Conservation (phyloP, 192 early-diverging fungal species). For the Podila epicladia region DNA sequence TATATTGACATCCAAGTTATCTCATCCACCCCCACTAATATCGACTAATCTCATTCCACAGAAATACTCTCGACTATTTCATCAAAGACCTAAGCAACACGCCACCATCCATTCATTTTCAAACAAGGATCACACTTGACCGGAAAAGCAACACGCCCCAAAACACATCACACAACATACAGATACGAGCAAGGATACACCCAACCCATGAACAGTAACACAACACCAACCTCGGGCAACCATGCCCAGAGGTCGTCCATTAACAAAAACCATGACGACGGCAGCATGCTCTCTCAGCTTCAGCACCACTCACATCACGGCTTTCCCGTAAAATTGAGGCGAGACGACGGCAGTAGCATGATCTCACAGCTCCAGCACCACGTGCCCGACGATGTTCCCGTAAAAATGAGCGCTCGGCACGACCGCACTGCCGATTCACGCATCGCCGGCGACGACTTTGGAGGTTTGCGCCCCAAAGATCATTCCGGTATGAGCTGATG, state of each 20-base stretch:
- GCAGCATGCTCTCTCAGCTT: not conserved
- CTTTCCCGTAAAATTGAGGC: not conserved
- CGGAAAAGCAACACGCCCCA: not conserved
- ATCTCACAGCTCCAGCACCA: not conserved
- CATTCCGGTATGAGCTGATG: no score
- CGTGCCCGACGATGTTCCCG: not conserved
- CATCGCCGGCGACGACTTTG: not conserved
- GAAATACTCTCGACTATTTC: not conserved
- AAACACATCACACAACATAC: not conserved
- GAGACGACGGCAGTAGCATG: not conserved
- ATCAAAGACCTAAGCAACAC: not conserved
- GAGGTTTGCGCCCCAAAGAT: not conserved
- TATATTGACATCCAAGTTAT: not conserved
- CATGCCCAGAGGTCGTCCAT: not conserved
- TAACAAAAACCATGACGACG: not conserved
- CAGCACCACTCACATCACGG: not conserved
- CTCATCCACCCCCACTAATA: not conserved
- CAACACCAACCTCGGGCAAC: not conserved
- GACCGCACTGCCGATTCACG: not conserved
- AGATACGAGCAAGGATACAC: not conserved
- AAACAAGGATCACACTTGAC: not conserved
- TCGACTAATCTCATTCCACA: not conserved
- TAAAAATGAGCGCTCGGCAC: not conserved
- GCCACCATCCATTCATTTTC: not conserved
- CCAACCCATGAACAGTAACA: not conserved